Conservation (phyloP, 441 rosid species). For the Raphanus hybrid region DNA sequence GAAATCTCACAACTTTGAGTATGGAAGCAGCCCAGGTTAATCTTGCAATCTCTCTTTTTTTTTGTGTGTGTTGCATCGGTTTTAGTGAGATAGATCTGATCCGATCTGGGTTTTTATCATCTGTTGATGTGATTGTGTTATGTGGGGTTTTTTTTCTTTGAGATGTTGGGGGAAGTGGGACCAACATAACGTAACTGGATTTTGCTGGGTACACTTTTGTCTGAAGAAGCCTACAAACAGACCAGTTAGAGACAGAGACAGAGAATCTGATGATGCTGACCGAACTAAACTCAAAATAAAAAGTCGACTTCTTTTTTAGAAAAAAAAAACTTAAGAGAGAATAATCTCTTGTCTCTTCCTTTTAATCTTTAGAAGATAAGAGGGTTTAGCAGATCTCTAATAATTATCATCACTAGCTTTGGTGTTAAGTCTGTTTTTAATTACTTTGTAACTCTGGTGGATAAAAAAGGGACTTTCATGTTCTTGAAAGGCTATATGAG, state of each 20-base stretch:
- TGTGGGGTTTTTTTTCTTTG: constrained; percentile 1
- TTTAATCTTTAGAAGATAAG: constrained; percentile 11
- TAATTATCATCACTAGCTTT: constrained; percentile 23
- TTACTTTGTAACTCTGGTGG: constrained; percentile 17
- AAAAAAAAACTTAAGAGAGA: neutral
- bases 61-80: constrained; percentile 25
- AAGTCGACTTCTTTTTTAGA: neutral
- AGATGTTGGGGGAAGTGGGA: constrained; percentile 41
- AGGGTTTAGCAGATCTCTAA: constrained; percentile 16
- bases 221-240: constrained; percentile 38
- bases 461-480: neutral
- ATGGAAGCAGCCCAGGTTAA: constrained; percentile 45
- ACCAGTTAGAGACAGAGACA: constrained; percentile 44
- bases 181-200: constrained; percentile 42
- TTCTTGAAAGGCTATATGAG: neutral
- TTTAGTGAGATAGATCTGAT: constrained; percentile 33
- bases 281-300: constrained; percentile 29
- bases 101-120: constrained; percentile 29
- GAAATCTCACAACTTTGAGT: constrained; percentile 61
- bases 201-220: constrained; percentile 46
- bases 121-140: constrained; percentile 20
- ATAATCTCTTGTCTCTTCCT: constrained; percentile 22
- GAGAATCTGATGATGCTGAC: constrained; percentile 48
- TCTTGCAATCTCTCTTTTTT: neutral
- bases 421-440: constrained; percentile 22